Percentiles rank a stretch among this genome's conserved stretches.
Conservation (phyloP, 176 grass and related monocot genomes). For the Phyllostachys edulis region DNA sequence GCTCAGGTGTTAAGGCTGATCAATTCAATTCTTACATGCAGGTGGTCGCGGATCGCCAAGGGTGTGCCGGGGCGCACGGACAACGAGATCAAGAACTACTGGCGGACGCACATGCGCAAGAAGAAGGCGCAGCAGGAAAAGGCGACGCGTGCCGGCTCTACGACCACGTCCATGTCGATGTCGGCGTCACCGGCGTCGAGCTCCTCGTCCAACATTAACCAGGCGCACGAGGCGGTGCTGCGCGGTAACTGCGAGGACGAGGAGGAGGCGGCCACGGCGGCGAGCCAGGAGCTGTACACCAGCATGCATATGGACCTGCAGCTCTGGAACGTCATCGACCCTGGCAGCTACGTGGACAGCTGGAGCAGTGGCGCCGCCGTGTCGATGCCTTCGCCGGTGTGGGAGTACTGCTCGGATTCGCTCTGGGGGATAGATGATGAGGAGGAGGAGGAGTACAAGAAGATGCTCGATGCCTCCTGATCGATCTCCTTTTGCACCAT, state of each 20-base stretch:
- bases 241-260: neutral
- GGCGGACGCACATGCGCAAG: slow-evolving; percentile 59
- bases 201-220: neutral
- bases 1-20: too few species aligned
- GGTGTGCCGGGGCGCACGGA: slow-evolving; percentile 62
- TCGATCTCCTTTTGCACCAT: neutral
- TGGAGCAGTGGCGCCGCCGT: slow-evolving; percentile 3
- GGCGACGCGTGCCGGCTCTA: too few species aligned
- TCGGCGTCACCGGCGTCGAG: neutral
- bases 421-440: slow-evolving; percentile 56
- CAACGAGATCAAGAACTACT: slow-evolving; percentile 85
- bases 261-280: too few species aligned
- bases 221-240: neutral
- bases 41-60: slow-evolving; percentile 63
- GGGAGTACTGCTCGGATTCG: slow-evolving; percentile 52
- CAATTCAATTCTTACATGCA: neutral
- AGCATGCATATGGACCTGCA: slow-evolving; percentile 13
- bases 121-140: slow-evolving; percentile 49
- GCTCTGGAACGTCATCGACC: slow-evolving; percentile 36
- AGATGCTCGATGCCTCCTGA: slow-evolving; percentile 39
- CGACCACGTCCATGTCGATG: slow-evolving; percentile 22
- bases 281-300: neutral
- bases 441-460: slow-evolving; percentile 40
- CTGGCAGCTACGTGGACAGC: slow-evolving; percentile 18
- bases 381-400: slow-evolving; percentile 44